Evolutionary conservation across 106 monocot species (phyloP), one percentile per base, ranked within the genome.

Genomic region (Narthecium ossifragum): DNA sequence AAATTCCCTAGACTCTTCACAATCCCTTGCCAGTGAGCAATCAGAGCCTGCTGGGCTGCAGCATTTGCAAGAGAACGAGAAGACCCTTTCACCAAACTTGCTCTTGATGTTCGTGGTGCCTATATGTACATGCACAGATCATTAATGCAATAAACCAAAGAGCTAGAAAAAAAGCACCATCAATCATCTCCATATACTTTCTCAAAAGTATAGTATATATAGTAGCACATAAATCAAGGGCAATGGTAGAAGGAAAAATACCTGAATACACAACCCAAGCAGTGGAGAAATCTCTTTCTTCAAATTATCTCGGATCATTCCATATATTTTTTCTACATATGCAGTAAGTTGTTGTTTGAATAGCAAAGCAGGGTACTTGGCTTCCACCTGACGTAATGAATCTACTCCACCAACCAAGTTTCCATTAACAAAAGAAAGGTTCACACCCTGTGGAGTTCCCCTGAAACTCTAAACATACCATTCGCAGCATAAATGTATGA

Each of bases 1-100:
- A 98, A 98, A 77, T 68, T 87, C 20, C 74, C 75, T 11, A 98
- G 84, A 50, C 81, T 82, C 72, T 66, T 87, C 34, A 90, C 90
- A 61, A 98, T 98, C 56, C 84, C 98, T 79, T 98, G 98, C 98
- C 98, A 98, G 53, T 98, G 90, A 74, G 86, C 98, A 82, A 90
- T 90, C 46, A 87, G 75, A 49, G 86, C 77, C 69, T 84, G 74
- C 65, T 81, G 81, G 12, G 77, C 77, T 57, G 77, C 83, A 60
- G 79, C 72, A 63, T 69, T 90, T 72, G 80, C 81, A 62, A 79
- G 67, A 24, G 86, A 71, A 56, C 90, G 85, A 27, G 73, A 61
- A 51, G 80, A 72, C 25, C 81, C 84, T 87, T 87, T 96, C 55
- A 90, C 71, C 60, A 90, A 71, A 70, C 76, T 91, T 46, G 90